Base-by-base conservation (phyloP, 306 rosid genomes). In the Gillenia trifoliata region DNA sequence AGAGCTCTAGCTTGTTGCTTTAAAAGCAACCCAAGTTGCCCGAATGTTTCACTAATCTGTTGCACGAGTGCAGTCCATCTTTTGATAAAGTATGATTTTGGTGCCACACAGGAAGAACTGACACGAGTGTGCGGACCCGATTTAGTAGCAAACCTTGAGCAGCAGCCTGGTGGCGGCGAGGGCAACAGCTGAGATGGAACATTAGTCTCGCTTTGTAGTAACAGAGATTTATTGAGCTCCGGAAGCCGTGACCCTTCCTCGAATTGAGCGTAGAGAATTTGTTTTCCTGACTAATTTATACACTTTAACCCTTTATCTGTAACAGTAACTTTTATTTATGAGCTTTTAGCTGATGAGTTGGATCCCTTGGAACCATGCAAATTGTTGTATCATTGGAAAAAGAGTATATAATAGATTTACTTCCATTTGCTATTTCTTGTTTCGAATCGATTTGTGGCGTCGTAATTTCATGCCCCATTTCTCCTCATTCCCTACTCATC, bases 111-210 rank as follows among this genome's bases (percentile, higher is more conserved):
- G 99, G 98, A 95, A 78, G 99, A 95, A 69, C 80, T 95, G 79
- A 91, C 90, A 33, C 87, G 84, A 73, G 59, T 92, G 23, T 86
- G 97, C 22, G 99, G 98, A 57, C 90, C 96, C 3, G 97, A 95
- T 31, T 86, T 86, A 64, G 82, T 90, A 74, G 91, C 92, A 65
- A 85, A 88, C 73, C 88, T 90, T 20, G 91, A 81, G 79, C 87
- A 78, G 38, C 74, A 68, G 38, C 65, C 79, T 62, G 75, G 8
- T 31, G 79, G 62, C 30, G 72, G 68, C 12, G 82, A 76, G 23
- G 84, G 84, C 23, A 87, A 85, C 66, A 64, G 81, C 36, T 79
- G 72, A 75, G 75, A 54, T 11, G 23, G 31, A 10, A 68, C 10
- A 11, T 17, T 47, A 34, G 63, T 11, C 30, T 77, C 71, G 50